Percentiles rank a stretch among this genome's conserved stretches.
phyloP scores from a whole-genome alignment of 345 rosid genomes.

The Lepidium didymum region DNA sequence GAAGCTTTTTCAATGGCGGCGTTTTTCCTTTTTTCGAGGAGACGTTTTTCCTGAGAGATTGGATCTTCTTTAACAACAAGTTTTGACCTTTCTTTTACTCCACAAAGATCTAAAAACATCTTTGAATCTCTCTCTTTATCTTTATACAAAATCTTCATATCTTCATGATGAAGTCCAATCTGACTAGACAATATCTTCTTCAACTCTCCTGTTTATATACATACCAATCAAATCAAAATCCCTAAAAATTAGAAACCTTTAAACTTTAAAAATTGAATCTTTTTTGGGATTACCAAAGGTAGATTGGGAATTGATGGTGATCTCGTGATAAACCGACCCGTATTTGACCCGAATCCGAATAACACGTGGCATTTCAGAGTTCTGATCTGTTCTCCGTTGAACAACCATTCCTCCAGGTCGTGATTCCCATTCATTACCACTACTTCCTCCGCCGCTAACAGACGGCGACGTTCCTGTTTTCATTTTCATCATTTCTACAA shows the following conservation, averaged over 20 bases:
- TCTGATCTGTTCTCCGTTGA: slow-evolving; percentile 72
- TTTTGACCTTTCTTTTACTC: slow-evolving; percentile 89
- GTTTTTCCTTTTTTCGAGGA: slow-evolving; percentile 63
- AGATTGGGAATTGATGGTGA: slow-evolving; percentile 71
- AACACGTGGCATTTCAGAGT: slow-evolving; percentile 61
- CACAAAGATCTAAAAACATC: slow-evolving; percentile 76
- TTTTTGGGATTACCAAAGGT: slow-evolving; percentile 92
- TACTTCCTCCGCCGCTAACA: slow-evolving; percentile 34
- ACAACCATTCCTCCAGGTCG: slow-evolving; percentile 99
- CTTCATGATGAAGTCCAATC: slow-evolving; percentile 84
- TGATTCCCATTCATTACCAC: slow-evolving; percentile 69
- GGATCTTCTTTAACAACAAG: slow-evolving; percentile 81
- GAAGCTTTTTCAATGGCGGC: slow-evolving; percentile 87
- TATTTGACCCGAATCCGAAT: slow-evolving; percentile 81
- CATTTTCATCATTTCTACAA: slow-evolving; percentile 27
- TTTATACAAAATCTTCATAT: slow-evolving; percentile 84
- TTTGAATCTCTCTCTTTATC: slow-evolving; percentile 97
- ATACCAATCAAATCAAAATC: neutral
- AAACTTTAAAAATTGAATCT: neutral
- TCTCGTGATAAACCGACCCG: slow-evolving; percentile 73
- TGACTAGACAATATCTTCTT: slow-evolving; percentile 72
- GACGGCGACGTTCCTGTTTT: slow-evolving; percentile 21
- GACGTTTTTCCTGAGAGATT: slow-evolving; percentile 77
- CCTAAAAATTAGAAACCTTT: no score
- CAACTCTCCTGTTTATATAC: slow-evolving; percentile 66